Evolutionary conservation across 2,329 filamentous ascomycete species (phyloP), one percentile per base, ranked within the genome.

Genomic region (Paramyrothecium roridum): DNA sequence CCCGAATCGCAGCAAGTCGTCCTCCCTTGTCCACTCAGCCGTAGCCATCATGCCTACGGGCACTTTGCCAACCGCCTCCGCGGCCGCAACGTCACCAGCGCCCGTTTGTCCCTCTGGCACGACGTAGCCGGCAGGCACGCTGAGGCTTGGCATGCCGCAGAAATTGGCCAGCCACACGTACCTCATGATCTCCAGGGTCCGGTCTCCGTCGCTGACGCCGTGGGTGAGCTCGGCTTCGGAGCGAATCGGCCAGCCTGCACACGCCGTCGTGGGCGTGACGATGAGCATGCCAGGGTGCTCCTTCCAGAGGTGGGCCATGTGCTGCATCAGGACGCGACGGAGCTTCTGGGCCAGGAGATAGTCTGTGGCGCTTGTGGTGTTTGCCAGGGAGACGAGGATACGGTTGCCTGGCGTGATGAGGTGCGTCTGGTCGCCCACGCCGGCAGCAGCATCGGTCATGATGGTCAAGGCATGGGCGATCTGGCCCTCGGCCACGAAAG

Each of bases 381-480:
- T 77, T 45, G 83, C 86, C 10, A 91, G 76, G 0, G 82, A 80
- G 43, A 92, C 75, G 4, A 92, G 77, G 37, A 92, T 77, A 56
- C 85, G 83, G 70, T 87, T 90, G 0, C 85, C 77, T 0, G 83
- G 73, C 0, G 85, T 83, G 43, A 88, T 74, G 40, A 45, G 40
- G 22, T 78, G 75, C 6, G 69, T 63, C 1, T 78, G 73, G 16
- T 84, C 68, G 3, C 76, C 56, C 70, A 82, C 62, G 17, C 80
- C 60, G 1, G 77, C 75, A 2, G 77, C 71, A 1, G 70, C 78
- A 46, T 93, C 89, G 8, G 81, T 80, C 53, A 93, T 81, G 58
- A 92, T 89, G 1, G 89, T 90, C 58, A 93, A 71, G 21, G 87
- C 86, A 68, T 93, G 89, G 0, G 89, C 88, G 20, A 84, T 79